Evolutionary conservation across 1,284 basidiomycete species (phyloP).

Genomic region (Puccinia sorghi): DNA sequence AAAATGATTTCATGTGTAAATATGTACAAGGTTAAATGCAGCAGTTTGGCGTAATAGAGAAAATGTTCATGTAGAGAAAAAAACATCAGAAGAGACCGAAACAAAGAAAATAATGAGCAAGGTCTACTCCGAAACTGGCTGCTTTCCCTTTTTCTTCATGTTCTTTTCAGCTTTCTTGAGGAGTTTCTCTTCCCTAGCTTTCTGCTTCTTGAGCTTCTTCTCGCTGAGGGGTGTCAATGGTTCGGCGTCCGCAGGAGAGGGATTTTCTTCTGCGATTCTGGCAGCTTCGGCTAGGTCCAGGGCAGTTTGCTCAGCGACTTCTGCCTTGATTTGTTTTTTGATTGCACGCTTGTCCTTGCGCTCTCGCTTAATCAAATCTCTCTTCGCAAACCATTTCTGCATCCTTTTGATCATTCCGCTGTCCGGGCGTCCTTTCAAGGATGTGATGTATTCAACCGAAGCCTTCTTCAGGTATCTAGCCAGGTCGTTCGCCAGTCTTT

Average conservation of each 20-base stretch:
- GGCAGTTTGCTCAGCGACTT: slow-evolving; percentile 28
- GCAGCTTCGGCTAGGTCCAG: slow-evolving; percentile 22
- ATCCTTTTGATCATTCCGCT: slow-evolving; percentile 23
- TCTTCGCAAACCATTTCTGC: slow-evolving; percentile 24
- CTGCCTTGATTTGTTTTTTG: slow-evolving; percentile 41
- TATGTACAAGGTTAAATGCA: no score
- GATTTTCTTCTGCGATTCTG: neutral
- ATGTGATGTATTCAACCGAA: slow-evolving; percentile 32
- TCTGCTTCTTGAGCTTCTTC: slow-evolving; percentile 22
- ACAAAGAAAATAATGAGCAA: neutral
- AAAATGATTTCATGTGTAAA: no score
- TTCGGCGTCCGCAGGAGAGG: neutral
- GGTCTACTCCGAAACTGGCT: neutral
- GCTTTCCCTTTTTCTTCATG: slow-evolving; percentile 10
- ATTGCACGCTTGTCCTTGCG: slow-evolving; percentile 16
- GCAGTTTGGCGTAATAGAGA: no score
- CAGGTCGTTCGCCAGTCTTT: slow-evolving; percentile 45
- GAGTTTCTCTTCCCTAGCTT: slow-evolving; percentile 8
- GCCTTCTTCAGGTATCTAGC: slow-evolving; percentile 47
- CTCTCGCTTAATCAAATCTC: slow-evolving; percentile 17
- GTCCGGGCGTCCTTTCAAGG: slow-evolving; percentile 33
- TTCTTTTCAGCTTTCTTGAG: slow-evolving; percentile 15
- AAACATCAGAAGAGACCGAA: neutral
- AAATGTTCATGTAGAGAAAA: neutral
- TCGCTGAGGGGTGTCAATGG: neutral